Conservation (phyloP, 345 rosid genomes). For the Acer saccharum region DNA sequence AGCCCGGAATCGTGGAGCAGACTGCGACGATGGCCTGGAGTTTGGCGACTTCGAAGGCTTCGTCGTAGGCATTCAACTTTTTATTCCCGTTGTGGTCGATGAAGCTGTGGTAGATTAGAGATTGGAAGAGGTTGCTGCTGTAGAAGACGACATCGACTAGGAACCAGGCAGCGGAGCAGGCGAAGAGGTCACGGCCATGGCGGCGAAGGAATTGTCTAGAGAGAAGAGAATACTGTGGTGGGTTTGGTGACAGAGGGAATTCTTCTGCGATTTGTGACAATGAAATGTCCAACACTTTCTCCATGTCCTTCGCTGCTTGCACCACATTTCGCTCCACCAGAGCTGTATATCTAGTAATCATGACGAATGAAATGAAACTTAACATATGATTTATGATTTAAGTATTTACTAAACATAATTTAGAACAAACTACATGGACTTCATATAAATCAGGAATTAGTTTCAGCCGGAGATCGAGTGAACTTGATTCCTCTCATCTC, state of each 20-base stretch:
- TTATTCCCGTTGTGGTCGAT: neutral
- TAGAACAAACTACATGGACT: no score
- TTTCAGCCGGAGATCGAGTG: no score
- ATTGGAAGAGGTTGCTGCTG: constrained; percentile 65
- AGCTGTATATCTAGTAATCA: constrained; percentile 61
- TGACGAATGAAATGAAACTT: no score
- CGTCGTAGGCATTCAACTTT: constrained; percentile 33
- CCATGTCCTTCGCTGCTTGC: constrained; percentile 78
- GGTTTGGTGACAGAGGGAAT: constrained; percentile 21
- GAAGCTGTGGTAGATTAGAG: constrained; percentile 40
- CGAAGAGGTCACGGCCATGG: constrained; percentile 70
- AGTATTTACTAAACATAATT: no score
- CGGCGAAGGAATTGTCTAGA: constrained; percentile 58
- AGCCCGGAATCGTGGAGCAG: constrained; percentile 71
- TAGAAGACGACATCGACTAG: constrained; percentile 70
- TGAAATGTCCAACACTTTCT: constrained; percentile 54
- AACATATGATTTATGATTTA: no score
- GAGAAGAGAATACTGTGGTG: constrained; percentile 46
- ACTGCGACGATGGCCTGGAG: constrained; percentile 51
- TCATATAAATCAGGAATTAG: no score
- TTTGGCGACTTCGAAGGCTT: constrained; percentile 46
- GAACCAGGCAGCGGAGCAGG: constrained; percentile 63
- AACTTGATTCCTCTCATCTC: no score
- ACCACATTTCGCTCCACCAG: constrained; percentile 61
- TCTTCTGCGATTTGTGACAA: constrained; percentile 51